A percentile compares a stretch with the other conserved stretches of the same genome.
These are phyloP conservation scores for Talaromyces sp. DNA, from an alignment of 2,329 filamentous ascomycete genomes.

Conservation along the genomic window DNA sequence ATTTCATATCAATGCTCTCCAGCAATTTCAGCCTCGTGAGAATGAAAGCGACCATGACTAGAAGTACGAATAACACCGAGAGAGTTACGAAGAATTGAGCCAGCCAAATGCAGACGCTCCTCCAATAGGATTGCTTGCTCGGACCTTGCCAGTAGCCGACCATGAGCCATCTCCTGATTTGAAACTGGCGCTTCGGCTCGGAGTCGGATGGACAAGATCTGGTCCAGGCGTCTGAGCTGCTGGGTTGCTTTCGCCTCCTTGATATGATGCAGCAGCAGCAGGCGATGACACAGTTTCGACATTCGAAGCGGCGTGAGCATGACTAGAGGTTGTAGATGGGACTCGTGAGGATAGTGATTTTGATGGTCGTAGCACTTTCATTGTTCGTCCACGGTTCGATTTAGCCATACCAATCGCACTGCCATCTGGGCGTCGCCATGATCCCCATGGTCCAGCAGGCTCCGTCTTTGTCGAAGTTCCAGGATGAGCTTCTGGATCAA, in stretches of 20 bases:
- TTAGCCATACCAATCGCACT: conserved; percentile 54
- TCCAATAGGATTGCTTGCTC: conserved; percentile 76
- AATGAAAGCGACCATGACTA: neutral
- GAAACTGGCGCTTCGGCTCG: conserved; percentile 21
- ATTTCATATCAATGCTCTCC: neutral
- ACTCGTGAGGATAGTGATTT: conserved; percentile 52
- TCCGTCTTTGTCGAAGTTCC: conserved; percentile 29
- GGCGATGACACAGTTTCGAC: conserved; percentile 17
- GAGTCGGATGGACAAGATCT: conserved; percentile 20
- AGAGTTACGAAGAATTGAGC: conserved; percentile 59
- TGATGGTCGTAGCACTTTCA: conserved; percentile 84
- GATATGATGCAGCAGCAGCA: conserved; percentile 15
- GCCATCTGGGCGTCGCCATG: conserved; percentile 58
- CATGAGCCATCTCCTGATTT: conserved; percentile 28
- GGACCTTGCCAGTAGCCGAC: conserved; percentile 43
- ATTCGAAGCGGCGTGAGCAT: conserved; percentile 9
- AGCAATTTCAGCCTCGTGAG: neutral
- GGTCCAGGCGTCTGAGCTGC: conserved; percentile 5
- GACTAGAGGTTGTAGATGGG: conserved; percentile 6
- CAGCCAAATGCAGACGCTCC: conserved; percentile 92
- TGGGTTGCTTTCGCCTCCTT: neutral
- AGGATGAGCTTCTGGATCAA: conserved; percentile 9
- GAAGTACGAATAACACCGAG: neutral
- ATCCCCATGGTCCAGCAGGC: conserved; percentile 63
- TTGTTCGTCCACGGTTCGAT: conserved; percentile 61